Evolutionary conservation across 2,329 filamentous ascomycete genomes (phyloP).

Genomic region (Microsporum audouinii): DNA sequence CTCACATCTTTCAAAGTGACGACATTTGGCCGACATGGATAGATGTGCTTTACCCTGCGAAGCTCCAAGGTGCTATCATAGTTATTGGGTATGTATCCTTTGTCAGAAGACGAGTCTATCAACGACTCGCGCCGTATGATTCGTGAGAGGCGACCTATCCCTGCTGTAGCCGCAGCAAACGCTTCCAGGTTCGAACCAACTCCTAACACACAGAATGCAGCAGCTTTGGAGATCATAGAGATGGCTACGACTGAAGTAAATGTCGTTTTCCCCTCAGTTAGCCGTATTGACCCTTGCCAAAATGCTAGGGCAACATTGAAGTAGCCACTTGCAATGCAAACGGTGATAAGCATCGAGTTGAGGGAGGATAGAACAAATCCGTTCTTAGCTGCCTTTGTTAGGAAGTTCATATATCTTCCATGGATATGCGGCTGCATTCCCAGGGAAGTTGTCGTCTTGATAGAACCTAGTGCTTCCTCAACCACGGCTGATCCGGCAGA

Average conservation of each 20-base stretch:
- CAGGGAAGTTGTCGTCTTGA: neutral
- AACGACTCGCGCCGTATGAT: conserved; percentile 72
- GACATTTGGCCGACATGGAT: conserved; percentile 32
- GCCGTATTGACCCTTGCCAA: conserved; percentile 60
- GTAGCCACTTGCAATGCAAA: neutral
- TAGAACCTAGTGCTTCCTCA: neutral
- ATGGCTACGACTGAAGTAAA: conserved; percentile 61
- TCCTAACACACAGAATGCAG: conserved; percentile 69
- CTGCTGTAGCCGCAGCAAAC: conserved; percentile 61
- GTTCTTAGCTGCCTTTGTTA: neutral
- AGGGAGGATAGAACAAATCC: neutral
- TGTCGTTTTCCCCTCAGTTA: conserved; percentile 49
- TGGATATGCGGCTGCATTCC: neutral
- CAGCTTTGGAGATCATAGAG: conserved; percentile 71
- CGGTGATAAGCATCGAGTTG: neutral
- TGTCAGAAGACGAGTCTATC: conserved; percentile 54
- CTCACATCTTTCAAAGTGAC: conserved; percentile 27
- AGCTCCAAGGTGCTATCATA: conserved; percentile 63
- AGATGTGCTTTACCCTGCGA: conserved; percentile 46
- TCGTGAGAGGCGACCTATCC: conserved; percentile 69
- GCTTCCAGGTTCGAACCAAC: conserved; percentile 66
- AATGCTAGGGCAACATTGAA: conserved; percentile 33
- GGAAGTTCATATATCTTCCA: neutral
- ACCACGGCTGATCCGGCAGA: neutral
- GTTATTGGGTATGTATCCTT: conserved; percentile 50